Percentiles rank a stretch among this genome's conserved stretches.
phyloP scores from a whole-genome alignment of 306 rosid genomes.

The Lathyrus sativus region DNA sequence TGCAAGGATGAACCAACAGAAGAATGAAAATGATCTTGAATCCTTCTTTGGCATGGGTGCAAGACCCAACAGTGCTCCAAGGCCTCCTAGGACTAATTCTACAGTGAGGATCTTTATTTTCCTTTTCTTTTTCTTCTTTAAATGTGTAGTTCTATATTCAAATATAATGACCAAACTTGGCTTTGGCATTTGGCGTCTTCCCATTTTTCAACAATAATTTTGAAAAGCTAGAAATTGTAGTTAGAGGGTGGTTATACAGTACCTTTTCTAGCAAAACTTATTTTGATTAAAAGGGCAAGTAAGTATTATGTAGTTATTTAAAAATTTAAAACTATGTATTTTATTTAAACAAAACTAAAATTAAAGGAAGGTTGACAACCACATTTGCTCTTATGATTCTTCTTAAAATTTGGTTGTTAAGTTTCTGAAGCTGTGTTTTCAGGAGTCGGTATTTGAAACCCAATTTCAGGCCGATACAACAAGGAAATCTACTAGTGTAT shows the following conservation, averaged over 20 bases:
- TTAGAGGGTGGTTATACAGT: conserved; percentile 18
- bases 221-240: conserved; percentile 22
- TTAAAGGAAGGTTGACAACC: conserved; percentile 7
- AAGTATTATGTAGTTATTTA: conserved; percentile 6
- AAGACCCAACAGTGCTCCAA: conserved; percentile 84
- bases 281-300: conserved; percentile 21
- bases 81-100: conserved; percentile 81
- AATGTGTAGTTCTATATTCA: conserved; percentile 31
- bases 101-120: conserved; percentile 54
- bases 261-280: conserved; percentile 15
- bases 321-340: neutral
- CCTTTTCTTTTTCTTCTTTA: conserved; percentile 16
- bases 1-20: conserved; percentile 78
- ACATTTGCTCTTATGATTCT: neutral
- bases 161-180: conserved; percentile 19
- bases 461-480: conserved; percentile 71
- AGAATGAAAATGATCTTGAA: conserved; percentile 80
- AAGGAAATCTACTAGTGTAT: conserved; percentile 55
- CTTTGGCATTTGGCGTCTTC: conserved; percentile 7
- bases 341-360: conserved; percentile 12
- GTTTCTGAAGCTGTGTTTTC: conserved; percentile 40
- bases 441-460: conserved; percentile 61
- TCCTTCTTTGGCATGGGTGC: conserved; percentile 69
- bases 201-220: conserved; percentile 19
- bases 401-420: conserved; percentile 34